phyloP scores from a whole-genome alignment of 176 grass and related monocot species.

The Oryza punctata region DNA sequence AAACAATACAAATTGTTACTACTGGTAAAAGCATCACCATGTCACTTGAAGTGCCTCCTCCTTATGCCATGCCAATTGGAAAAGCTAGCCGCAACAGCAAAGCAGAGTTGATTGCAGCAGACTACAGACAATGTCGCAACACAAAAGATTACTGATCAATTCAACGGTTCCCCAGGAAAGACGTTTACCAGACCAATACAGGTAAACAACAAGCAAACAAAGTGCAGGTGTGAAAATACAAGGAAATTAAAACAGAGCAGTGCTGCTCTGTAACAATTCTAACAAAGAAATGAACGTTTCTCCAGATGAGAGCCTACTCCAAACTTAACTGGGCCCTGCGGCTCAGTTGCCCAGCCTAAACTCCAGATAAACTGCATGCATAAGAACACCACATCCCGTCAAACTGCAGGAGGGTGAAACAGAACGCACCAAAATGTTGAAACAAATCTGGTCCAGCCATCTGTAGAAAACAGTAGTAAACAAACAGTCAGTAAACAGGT shows the following conservation, averaged over 20 bases:
- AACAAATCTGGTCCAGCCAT: slow-evolving; percentile 12
- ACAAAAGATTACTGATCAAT: background rate
- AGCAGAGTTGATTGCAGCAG: background rate
- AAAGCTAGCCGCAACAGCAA: background rate
- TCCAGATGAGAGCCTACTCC: background rate
- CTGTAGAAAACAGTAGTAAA: slow-evolving; percentile 8
- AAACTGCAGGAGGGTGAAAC: background rate
- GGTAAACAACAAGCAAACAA: background rate
- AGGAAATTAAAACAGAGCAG: background rate
- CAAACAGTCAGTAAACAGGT: background rate
- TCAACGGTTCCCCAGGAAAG: background rate
- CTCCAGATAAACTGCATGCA: background rate
- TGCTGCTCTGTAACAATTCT: background rate
- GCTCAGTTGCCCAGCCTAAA: background rate
- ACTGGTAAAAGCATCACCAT: background rate
- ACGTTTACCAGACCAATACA: background rate
- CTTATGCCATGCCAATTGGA: background rate
- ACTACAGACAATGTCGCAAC: background rate
- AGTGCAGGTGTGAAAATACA: background rate
- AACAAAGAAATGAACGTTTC: background rate
- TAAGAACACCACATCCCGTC: background rate
- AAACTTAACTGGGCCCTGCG: background rate
- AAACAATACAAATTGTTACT: background rate
- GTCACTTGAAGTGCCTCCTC: background rate
- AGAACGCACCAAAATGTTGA: background rate